Evolutionary conservation across 2,329 filamentous ascomycete species (phyloP), one percentile per base, ranked within the genome.

Genomic region (Helotiales sp.): DNA sequence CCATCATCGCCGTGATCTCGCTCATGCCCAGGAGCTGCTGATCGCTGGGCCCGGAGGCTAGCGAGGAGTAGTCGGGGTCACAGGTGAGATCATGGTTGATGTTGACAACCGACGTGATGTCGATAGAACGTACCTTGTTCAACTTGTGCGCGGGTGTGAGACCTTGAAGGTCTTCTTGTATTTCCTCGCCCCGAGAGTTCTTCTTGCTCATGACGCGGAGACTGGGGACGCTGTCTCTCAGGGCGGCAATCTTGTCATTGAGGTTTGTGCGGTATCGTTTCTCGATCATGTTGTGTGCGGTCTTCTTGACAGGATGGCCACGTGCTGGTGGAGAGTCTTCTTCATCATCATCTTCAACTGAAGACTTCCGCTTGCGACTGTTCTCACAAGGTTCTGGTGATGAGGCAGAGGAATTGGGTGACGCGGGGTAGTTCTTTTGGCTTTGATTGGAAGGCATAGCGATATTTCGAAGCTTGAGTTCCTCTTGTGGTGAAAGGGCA

Each of bases 241-340:
- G 76, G 52, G 88, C 87, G 17, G 88, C 81, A 66, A 93, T 93
- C 75, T 92, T 93, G 69, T 92, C 89, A 70, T 93, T 93, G 57
- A 93, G 78, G 69, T 93, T 93, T 52, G 87, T 91, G 64, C 90
- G 86, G 73, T 93, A 93, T 55, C 90, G 79, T 76, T 93, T 93
- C 74, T 93, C 90, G 63, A 93, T 91, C 74, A 93, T 89, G 74
- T 92, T 93, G 75, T 93, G 90, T 8, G 89, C 88, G 30, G 88
- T 89, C 77, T 92, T 93, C 76, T 91, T 92, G 17, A 79, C 74
- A 0, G 80, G 80, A 42, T 74, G 77, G 64, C 70, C 58, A 4
- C 52, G 55, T 4, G 19, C 53, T 55, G n/a, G 42, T 25, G 5
- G 48, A 40, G 8, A 54, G 29, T 87, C 82, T 47, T 85, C 82